Base-by-base conservation (phyloP, 768 basidiomycete genomes). In the Serpula lacrymans region DNA sequence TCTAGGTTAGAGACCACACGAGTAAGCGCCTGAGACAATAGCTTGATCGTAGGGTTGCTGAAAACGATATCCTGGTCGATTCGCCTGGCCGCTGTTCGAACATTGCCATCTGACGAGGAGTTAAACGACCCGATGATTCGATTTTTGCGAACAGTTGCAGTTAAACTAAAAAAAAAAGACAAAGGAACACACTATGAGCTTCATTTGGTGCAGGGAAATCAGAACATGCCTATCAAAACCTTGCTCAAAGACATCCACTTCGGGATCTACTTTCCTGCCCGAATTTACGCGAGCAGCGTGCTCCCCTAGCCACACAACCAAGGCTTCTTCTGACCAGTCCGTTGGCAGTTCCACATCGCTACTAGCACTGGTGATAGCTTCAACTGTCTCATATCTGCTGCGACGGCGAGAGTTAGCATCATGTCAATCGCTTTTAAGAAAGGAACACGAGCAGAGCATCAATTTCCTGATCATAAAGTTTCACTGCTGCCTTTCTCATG, bases 61-160 rank as follows among this genome's bases (percentile, higher is more conserved):
- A 74, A 79, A 16, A 79, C 54, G n/a, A 71, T 46, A 32, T 71
- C 73, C 44, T 62, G 63, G 3, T 46, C 17, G 6, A 71, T 39
- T 1, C 22, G 49, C 22, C 48, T 34, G 2, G 42, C 49, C 10
- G 50, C 52, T 29, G 38, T 44, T 33, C 41, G 49, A 6, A 52
- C 26, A 2, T 18, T 32, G 6, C 39, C 12, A 28, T 46, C 27
- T 1, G 45, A 17, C 3, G 55, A 52, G 9, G 48, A 34, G 17
- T 43, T 40, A 17, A 70, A 35, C 1, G 59, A 67, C n/a, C 53
- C 58, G 13, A 63, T 17, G 32, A 71, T 63, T 3, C 67, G 60
- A 29, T 64, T 67, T 23, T 59, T 65, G 23, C 71, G 47, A 41
- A 67, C 63, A 0, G 65, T 68, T 5, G 65, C 63, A 11, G 60